These are phyloP conservation scores for Mortierella sp. DNA, from an alignment of 371 early-diverging fungal genomes.

Conservation along the genomic window DNA sequence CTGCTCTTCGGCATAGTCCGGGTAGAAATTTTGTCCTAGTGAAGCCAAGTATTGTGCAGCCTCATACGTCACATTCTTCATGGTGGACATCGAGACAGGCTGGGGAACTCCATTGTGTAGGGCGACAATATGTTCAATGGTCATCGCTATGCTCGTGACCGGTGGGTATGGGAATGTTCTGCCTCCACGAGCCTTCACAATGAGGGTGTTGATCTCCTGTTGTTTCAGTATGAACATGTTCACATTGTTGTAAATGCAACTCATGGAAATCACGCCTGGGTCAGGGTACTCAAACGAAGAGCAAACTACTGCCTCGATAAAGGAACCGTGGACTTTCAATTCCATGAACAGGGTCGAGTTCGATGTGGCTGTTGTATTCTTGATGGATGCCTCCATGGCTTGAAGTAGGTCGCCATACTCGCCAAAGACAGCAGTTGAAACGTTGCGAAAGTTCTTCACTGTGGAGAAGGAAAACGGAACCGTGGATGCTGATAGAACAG, in stretches of 20 bases:
- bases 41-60: not conserved
- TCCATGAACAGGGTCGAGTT: not conserved
- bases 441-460: not conserved
- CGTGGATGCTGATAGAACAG: not conserved
- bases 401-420: conserved; percentile 9
- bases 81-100: not conserved
- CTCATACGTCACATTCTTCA: not conserved
- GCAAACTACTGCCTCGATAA: not conserved
- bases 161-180: not conserved
- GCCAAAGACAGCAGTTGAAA: not conserved
- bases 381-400: conserved; percentile 4
- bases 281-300: no score
- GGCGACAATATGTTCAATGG: not conserved
- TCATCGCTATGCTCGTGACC: not conserved
- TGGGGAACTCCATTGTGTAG: not conserved
- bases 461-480: not conserved
- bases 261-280: not conserved
- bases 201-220: not conserved
- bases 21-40: conserved; percentile 12
- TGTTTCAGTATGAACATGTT: not conserved
- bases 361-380: not conserved
- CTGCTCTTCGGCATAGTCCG: not conserved
- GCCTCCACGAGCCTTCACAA: not conserved
- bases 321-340: not conserved
- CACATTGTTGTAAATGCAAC: not conserved